These are phyloP conservation scores for Crithidia thermophila DNA, from an alignment of 208 protist species.

Conservation along the genomic window DNA sequence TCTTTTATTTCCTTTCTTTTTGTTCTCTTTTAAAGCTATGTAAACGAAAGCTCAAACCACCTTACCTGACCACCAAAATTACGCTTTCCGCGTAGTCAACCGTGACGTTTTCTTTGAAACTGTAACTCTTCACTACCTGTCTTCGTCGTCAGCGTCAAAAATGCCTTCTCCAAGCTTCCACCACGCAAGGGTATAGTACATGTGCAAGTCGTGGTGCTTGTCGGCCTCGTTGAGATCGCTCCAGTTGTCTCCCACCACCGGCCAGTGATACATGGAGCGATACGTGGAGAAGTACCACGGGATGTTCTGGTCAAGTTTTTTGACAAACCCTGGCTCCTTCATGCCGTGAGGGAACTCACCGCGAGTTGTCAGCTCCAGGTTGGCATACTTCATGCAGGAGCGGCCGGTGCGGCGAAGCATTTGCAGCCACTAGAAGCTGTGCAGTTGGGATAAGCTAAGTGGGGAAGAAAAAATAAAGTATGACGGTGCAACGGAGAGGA, in stretches of 20 bases:
- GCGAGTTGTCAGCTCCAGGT: conserved; percentile 83
- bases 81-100: too few species aligned
- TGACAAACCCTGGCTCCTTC: conserved; percentile 88
- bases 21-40: too few species aligned
- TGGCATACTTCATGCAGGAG: conserved; percentile 81
- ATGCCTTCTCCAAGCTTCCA: conserved; percentile 91
- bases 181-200: conserved; percentile 92
- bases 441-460: neutral
- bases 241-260: conserved; percentile 84
- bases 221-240: conserved; percentile 85
- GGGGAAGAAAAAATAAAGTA: conserved; percentile 8
- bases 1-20: too few species aligned
- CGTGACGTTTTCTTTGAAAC: neutral
- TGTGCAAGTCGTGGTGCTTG: conserved; percentile 89
- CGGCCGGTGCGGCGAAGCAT: conserved; percentile 54
- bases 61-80: too few species aligned
- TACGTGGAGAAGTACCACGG: conserved; percentile 93
- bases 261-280: conserved; percentile 92
- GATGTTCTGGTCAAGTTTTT: conserved; percentile 90
- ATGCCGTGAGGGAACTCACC: conserved; percentile 93
- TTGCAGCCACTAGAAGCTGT: neutral
- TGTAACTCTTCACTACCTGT: conserved; percentile 31
- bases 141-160: conserved; percentile 83
- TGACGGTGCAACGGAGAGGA: neutral
- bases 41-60: too few species aligned